Percentiles rank a stretch among this genome's conserved stretches.
These are phyloP conservation scores for Juglanconis sp. DNA, from an alignment of 2,329 filamentous ascomycete species.

Conservation along the genomic window DNA sequence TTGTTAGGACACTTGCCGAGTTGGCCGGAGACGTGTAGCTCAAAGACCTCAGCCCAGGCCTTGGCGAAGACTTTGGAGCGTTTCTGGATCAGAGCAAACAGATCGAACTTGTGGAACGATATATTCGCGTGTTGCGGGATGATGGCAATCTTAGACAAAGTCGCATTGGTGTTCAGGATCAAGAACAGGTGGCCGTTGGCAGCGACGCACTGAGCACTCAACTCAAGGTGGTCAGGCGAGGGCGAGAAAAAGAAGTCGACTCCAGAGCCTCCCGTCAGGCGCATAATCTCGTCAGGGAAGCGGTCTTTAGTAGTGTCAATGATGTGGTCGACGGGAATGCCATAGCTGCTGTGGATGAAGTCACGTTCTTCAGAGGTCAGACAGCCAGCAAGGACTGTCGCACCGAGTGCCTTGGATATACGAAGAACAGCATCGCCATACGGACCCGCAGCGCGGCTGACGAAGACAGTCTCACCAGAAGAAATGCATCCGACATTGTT, in stretches of 20 bases:
- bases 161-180: constrained; percentile 2
- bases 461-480: constrained; percentile 33
- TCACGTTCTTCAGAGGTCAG: constrained; percentile 32
- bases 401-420: constrained; percentile 35
- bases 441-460: constrained; percentile 42
- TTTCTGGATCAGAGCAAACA: constrained; percentile 15
- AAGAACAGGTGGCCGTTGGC: constrained; percentile 18
- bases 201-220: constrained; percentile 32
- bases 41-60: constrained; percentile 6
- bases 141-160: not conserved
- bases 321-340: constrained; percentile 35
- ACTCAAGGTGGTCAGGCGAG: constrained; percentile 32
- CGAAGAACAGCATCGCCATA: constrained; percentile 43
- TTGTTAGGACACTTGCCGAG: constrained; percentile 4
- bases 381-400: constrained; percentile 42
- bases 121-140: constrained; percentile 13
- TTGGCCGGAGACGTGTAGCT: not conserved
- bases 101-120: constrained; percentile 23
- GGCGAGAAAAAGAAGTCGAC: constrained; percentile 47
- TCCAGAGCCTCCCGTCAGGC: constrained; percentile 29
- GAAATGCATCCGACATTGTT: constrained; percentile 27
- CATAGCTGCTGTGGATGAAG: constrained; percentile 30
- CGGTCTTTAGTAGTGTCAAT: constrained; percentile 24
- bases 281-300: constrained; percentile 25
- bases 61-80: constrained; percentile 11